Evolutionary conservation across 495 filamentous ascomycete genomes (phyloP), one percentile per base, ranked within the genome.

Genomic region (Podospora anserina): DNA sequence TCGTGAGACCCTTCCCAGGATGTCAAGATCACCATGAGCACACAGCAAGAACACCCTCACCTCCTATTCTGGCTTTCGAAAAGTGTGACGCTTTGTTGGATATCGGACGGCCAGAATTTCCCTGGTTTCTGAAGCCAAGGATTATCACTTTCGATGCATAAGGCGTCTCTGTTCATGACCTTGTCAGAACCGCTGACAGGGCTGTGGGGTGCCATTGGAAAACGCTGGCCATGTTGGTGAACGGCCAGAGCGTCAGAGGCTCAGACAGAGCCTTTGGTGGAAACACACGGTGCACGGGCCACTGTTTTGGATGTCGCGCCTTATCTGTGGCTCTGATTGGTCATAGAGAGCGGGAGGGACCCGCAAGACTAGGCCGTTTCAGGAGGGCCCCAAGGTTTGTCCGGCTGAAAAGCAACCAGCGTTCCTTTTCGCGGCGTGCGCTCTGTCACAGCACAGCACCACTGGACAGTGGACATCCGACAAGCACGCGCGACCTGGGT

Each of bases 401-500:
- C 66, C 64, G 75, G 74, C 70, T 74, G 71, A 73, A 76, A 74
- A 72, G 67, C 66, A 69, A 63, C 27, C 27, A n/a, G 30, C 30
- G 30, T 18, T 19, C 16, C 28, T 44, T 49, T 28, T 20, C 32
- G n/a, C 61, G 13, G 60, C 60, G 20, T 28, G 69, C 68, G 69
- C 71, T 72, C 67, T 57, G 69, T 73, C 71, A 67, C 64, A 70
- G 66, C 18, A 66, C 63, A 59, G 67, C 60, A 64, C 58, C 63
- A 67, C 66, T 67, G 69, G 69, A 72, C 75, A 74, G 73, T 73
- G 74, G 71, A 78, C 63, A 75, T 73, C 74, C 66, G 72, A 74
- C 76, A 70, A 75, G 66, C 74, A 76, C 71, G 68, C 75, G 71
- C 69, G 70, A 75, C 70, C 73, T 74, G 70, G 75, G 74, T 70